A percentile compares a stretch with the other conserved stretches of the same genome.
These are phyloP conservation scores for Fereydounia khargensis DNA, from an alignment of 1,284 basidiomycete genomes.

Conservation along the genomic window DNA sequence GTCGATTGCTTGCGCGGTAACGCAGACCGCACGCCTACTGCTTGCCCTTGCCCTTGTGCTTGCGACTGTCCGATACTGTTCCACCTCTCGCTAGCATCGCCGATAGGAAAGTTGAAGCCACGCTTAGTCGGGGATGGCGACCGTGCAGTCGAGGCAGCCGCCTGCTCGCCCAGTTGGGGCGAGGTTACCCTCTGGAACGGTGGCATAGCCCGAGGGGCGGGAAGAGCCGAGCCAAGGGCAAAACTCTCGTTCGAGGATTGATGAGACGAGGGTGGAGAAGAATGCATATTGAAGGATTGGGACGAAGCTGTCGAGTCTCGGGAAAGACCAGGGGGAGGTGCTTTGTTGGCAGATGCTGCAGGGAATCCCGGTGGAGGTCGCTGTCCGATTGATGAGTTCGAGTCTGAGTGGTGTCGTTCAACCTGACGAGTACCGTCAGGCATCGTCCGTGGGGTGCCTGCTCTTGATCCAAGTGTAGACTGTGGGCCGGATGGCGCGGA, in stretches of 20 bases:
- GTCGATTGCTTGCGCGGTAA: conserved; percentile 19
- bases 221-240: conserved; percentile 14
- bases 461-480: background rate
- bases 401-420: too few species aligned
- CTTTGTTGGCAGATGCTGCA: too few species aligned
- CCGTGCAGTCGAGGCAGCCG: conserved; percentile 11
- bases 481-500: too few species aligned
- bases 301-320: conserved; percentile 1
- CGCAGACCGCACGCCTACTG: background rate
- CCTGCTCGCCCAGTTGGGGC: conserved; percentile 20
- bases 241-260: conserved; percentile 5
- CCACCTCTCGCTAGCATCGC: conserved; percentile 43
- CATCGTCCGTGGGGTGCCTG: background rate
- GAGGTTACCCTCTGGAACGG: conserved; percentile 39
- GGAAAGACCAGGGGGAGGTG: conserved; percentile 4
- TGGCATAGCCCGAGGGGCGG: conserved; percentile 35
- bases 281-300: conserved; percentile 5
- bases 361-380: background rate
- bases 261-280: conserved; percentile 13
- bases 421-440: background rate
- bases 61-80: conserved; percentile 34
- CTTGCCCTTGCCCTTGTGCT: conserved; percentile 2
- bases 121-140: conserved; percentile 43
- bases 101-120: conserved; percentile 35
- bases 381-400: too few species aligned